phyloP scores from a whole-genome alignment of 352 stramenopile genomes.

The Phytophthora parvispora region DNA sequence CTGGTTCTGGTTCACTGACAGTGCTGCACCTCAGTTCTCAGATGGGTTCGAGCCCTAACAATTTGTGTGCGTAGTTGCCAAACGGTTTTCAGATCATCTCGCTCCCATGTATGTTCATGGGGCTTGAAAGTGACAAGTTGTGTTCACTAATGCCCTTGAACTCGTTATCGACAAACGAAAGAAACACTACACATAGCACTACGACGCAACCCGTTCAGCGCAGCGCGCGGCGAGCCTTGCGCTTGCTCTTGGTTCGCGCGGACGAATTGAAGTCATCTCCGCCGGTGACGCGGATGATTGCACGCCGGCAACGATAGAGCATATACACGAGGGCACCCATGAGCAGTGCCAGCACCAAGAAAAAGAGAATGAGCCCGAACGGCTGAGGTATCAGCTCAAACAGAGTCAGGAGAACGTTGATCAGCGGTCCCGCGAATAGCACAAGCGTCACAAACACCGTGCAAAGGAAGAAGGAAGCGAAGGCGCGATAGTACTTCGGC shows the following conservation, averaged over 20 bases:
- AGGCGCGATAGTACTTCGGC: constrained; percentile 76
- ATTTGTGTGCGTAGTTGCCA: too few species aligned
- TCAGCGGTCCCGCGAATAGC: constrained; percentile 75
- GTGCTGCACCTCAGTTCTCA: too few species aligned
- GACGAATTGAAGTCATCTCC: constrained; percentile 23
- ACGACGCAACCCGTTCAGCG: constrained; percentile 11
- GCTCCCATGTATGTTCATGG: too few species aligned
- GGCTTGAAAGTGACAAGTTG: too few species aligned
- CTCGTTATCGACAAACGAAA: neutral
- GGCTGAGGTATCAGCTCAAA: constrained; percentile 73
- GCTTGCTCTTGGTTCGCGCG: constrained; percentile 21
- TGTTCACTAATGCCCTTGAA: too few species aligned
- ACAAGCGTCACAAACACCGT: constrained; percentile 63
- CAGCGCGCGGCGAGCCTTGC: constrained; percentile 26
- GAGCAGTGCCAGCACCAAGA: constrained; percentile 47
- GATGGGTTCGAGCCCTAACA: too few species aligned
- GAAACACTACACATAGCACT: neutral
- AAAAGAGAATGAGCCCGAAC: constrained; percentile 71
- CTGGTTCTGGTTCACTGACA: too few species aligned
- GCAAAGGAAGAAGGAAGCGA: constrained; percentile 74
- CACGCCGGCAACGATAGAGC: constrained; percentile 66
- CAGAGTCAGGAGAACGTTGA: constrained; percentile 77
- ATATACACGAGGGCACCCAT: constrained; percentile 55
- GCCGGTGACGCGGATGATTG: constrained; percentile 39
- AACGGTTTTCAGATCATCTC: too few species aligned